phyloP scores from a whole-genome alignment of 106 monocot genomes.

The Xerophyta viscosa region DNA sequence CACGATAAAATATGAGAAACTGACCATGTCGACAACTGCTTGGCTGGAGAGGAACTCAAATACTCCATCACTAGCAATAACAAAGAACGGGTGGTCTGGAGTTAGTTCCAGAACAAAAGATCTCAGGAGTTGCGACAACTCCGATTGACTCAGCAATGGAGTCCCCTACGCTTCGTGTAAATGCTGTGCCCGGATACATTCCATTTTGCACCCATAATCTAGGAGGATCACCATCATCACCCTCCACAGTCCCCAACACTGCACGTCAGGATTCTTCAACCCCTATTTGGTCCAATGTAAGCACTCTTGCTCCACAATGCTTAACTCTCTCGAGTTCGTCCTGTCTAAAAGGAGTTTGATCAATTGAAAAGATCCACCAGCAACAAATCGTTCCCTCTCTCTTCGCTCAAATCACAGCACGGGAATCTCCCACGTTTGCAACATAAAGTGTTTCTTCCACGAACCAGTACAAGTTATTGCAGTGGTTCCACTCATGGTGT shows the following conservation, averaged over 20 bases:
- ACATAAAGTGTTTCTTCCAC: constrained; percentile 77
- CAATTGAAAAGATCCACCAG: constrained; percentile 78
- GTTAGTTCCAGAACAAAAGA: constrained; percentile 70
- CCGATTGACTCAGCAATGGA: constrained; percentile 94
- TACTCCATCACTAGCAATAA: constrained; percentile 96
- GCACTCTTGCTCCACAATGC: constrained; percentile 84
- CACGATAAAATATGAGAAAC: no score
- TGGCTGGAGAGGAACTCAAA: constrained; percentile 97
- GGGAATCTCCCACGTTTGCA: constrained; percentile 91
- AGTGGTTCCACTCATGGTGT: constrained; percentile 94
- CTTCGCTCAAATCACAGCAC: constrained; percentile 90
- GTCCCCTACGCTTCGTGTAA: constrained; percentile 93
- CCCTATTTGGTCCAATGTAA: constrained; percentile 95
- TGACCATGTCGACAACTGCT: constrained; percentile 87
- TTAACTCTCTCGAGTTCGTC: constrained; percentile 96
- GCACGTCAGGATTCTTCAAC: constrained; percentile 81
- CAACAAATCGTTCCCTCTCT: constrained; percentile 52
- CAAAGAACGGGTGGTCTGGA: constrained; percentile 71
- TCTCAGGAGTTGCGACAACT: constrained; percentile 83
- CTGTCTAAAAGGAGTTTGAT: constrained; percentile 85
- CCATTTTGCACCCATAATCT: constrained; percentile 94
- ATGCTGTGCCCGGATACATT: constrained; percentile 97
- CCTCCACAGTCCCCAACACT: constrained; percentile 80
- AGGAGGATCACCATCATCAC: constrained; percentile 94
- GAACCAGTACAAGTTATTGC: constrained; percentile 73